Conservation (phyloP, 495 filamentous ascomycete species). For the Antarctomyces pellizariae region DNA sequence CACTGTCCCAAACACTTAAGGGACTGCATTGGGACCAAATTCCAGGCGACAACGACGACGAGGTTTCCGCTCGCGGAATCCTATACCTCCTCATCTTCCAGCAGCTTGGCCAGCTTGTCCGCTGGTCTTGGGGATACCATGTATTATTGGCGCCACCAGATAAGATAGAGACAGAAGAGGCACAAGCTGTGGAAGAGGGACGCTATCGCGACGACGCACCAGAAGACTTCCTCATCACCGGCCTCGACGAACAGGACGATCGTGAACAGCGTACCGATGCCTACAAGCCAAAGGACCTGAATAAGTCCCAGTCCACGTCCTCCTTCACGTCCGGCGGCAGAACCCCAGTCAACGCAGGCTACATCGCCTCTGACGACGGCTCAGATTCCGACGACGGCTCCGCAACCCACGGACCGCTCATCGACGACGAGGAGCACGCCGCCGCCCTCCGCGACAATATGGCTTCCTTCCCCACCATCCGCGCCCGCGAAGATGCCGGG, state of each 20-base stretch:
- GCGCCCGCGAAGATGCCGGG: constrained; percentile 7
- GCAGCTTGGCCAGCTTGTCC: constrained; percentile 80
- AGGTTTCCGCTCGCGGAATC: constrained; percentile 84
- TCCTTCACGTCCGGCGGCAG: constrained; percentile 12
- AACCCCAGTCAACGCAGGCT: constrained; percentile 10
- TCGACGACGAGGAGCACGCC: constrained; percentile 6
- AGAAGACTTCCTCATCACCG: constrained; percentile 15
- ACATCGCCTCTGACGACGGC: constrained; percentile 11
- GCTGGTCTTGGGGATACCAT: constrained; percentile 97
- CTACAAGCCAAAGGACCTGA: constrained; percentile 7
- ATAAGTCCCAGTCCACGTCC: constrained; percentile 2
- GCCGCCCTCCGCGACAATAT: constrained; percentile 8
- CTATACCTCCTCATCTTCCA: constrained; percentile 93
- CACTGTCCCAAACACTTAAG: constrained; percentile 70
- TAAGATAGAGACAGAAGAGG: constrained; percentile 35
- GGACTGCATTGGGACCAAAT: constrained; percentile 87
- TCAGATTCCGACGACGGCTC: too few relatives aligned
- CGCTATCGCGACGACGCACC: constrained; percentile 44
- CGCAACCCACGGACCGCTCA: not conserved
- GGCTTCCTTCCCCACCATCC: constrained; percentile 13
- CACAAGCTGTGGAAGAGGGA: constrained; percentile 38
- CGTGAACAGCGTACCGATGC: constrained; percentile 1
- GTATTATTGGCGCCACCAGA: constrained; percentile 64
- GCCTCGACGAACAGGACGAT: constrained; percentile 13
- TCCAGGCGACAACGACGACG: constrained; percentile 77